Evolutionary conservation across 2,329 filamentous ascomycete genomes (phyloP).

Genomic region (Xenoacremonium recifei): DNA sequence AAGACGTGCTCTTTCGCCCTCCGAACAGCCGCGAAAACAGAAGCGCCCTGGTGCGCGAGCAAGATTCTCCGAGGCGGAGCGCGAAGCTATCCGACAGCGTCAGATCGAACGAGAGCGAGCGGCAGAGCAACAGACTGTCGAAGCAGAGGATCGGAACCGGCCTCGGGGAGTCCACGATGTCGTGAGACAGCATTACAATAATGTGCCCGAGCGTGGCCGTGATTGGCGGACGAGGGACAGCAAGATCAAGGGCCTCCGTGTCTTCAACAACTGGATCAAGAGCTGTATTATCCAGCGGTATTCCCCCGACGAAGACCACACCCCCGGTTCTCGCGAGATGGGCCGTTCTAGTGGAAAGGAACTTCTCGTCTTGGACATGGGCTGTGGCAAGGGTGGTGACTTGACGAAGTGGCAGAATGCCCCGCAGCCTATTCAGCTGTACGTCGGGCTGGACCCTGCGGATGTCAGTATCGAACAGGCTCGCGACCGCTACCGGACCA

Average conservation of each 20-base stretch:
- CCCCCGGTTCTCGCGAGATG: slow-evolving; percentile 56
- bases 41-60: slow-evolving; percentile 68
- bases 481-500: slow-evolving; percentile 74
- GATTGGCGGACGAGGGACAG: slow-evolving; percentile 95
- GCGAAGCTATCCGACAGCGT: slow-evolving; percentile 64
- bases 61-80: slow-evolving; percentile 65
- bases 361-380: slow-evolving; percentile 85
- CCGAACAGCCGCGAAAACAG: slow-evolving; percentile 59
- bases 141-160: slow-evolving; percentile 37
- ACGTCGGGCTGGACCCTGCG: slow-evolving; percentile 91
- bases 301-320: slow-evolving; percentile 74
- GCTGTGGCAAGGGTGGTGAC: slow-evolving; percentile 95
- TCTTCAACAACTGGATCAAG: slow-evolving; percentile 99
- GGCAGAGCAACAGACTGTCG: slow-evolving; percentile 34
- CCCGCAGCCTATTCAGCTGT: slow-evolving; percentile 85
- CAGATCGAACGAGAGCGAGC: slow-evolving; percentile 56
- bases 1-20: slow-evolving; percentile 55
- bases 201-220: slow-evolving; percentile 86
- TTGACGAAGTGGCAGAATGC: slow-evolving; percentile 94
- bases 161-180: slow-evolving; percentile 70
- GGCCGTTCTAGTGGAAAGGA: slow-evolving; percentile 54
- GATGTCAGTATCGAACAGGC: slow-evolving; percentile 92
- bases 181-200: slow-evolving; percentile 93
- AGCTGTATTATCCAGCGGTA: slow-evolving; percentile 97
- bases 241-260: slow-evolving; percentile 89